phyloP scores from a whole-genome alignment of 2,329 filamentous ascomycete genomes.

The Leptographium wingfieldii region DNA sequence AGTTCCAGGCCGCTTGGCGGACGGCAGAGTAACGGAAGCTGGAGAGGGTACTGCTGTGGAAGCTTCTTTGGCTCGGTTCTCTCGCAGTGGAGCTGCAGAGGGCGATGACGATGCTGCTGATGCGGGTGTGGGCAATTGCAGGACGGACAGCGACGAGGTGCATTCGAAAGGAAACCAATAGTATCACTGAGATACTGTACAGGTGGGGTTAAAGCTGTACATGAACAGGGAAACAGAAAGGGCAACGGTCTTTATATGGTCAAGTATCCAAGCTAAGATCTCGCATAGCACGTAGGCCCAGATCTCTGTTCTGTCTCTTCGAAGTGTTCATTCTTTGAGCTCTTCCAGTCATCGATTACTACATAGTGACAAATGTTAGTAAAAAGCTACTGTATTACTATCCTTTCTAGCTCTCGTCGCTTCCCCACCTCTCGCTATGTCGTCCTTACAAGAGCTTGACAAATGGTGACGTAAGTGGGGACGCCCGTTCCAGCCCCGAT shows the following conservation, averaged over 20 bases:
- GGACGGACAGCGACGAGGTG: slow-evolving; percentile 4
- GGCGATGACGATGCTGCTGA: neutral
- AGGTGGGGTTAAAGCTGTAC: neutral
- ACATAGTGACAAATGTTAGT: neutral
- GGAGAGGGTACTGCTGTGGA: neutral
- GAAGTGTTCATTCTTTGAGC: neutral
- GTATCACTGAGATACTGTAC: neutral
- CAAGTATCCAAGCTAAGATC: neutral
- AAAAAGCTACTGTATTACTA: neutral
- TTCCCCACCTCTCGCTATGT: neutral
- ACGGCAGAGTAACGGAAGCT: neutral
- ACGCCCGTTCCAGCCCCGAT: neutral
- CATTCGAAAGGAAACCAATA: neutral
- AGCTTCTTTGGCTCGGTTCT: neutral
- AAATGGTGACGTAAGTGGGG: slow-evolving; percentile 11
- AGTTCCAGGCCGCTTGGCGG: neutral
- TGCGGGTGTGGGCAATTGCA: slow-evolving; percentile 4
- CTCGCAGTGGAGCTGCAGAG: neutral
- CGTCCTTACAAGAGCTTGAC: slow-evolving; percentile 6
- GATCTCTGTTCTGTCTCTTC: neutral
- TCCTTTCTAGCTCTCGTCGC: neutral
- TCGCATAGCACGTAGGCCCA: neutral
- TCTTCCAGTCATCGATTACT: neutral
- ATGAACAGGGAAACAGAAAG: neutral
- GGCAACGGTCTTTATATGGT: neutral